Conservation (phyloP, 768 basidiomycete genomes). For the Pholiota conissans region DNA sequence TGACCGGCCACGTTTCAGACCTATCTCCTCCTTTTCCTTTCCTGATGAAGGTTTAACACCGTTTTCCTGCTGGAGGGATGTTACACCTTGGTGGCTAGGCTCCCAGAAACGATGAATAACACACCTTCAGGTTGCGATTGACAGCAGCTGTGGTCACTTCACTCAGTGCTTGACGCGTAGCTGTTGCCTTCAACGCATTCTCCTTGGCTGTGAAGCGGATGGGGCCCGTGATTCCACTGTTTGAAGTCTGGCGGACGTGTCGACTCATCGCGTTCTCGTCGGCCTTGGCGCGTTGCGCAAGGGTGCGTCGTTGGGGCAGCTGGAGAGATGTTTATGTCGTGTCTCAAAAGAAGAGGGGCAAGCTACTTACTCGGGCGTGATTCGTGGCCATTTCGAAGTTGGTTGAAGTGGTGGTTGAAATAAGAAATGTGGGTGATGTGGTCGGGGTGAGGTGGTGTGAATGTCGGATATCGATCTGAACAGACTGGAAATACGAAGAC, state of each 20-base stretch:
- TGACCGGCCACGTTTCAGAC: constrained; percentile 66
- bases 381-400: constrained; percentile 54
- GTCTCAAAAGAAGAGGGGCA: constrained; percentile 12
- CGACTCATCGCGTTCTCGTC: constrained; percentile 79
- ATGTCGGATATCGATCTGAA: not conserved
- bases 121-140: constrained; percentile 77
- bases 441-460: not conserved
- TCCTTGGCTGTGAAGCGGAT: constrained; percentile 53
- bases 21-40: constrained; percentile 71
- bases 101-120: too few relatives aligned
- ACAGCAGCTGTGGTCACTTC: constrained; percentile 81
- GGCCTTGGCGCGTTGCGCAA: constrained; percentile 65
- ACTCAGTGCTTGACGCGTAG: constrained; percentile 71
- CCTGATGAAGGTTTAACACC: constrained; percentile 45
- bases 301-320: constrained; percentile 69
- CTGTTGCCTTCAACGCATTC: constrained; percentile 51
- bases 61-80: constrained; percentile 38
- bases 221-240: constrained; percentile 40
- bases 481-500: constrained; percentile 13
- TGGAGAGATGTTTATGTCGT: constrained; percentile 27
- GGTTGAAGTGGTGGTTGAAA: constrained; percentile 16
- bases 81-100: too few relatives aligned
- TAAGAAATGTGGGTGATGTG: constrained; percentile 18
- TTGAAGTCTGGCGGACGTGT: constrained; percentile 65
- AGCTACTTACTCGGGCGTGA: constrained; percentile 54